A percentile compares a stretch with the other conserved stretches of the same genome.
These are phyloP conservation scores for Wickerhamiella cacticola DNA, from an alignment of 805 yeast genomes.

Conservation along the genomic window DNA sequence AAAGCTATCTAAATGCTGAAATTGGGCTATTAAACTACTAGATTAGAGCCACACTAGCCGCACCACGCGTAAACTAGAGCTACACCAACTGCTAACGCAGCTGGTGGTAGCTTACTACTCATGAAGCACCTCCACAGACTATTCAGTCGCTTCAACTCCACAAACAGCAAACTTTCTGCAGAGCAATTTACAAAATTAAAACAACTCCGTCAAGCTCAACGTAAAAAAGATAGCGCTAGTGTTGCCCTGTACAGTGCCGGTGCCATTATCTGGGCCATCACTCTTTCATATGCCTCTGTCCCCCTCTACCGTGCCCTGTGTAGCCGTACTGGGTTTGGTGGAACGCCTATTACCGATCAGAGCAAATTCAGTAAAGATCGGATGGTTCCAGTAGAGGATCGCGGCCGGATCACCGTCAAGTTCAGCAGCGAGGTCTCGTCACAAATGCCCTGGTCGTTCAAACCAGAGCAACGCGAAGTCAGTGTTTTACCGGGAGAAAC, in stretches of 20 bases:
- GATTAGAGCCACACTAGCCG: too few relatives aligned
- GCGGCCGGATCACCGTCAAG: conserved; percentile 65
- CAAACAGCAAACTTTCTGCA: background rate
- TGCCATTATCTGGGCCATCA: conserved; percentile 26
- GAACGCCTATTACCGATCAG: conserved; percentile 81
- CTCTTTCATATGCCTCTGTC: conserved; percentile 77
- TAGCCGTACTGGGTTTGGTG: conserved; percentile 92
- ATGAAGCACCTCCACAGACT: background rate
- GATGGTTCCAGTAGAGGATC: conserved; percentile 75
- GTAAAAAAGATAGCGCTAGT: background rate
- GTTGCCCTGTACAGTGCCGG: conserved; percentile 22
- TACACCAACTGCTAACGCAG: too few relatives aligned
- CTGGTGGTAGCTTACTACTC: background rate
- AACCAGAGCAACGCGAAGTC: conserved; percentile 90
- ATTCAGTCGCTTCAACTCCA: background rate
- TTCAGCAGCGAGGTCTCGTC: conserved; percentile 90
- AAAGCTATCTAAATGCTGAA: too few relatives aligned
- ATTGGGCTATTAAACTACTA: too few relatives aligned
- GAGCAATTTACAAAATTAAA: background rate
- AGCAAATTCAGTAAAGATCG: conserved; percentile 75
- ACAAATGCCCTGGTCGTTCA: conserved; percentile 85
- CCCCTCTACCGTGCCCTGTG: conserved; percentile 87
- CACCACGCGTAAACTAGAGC: too few relatives aligned
- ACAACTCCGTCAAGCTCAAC: background rate
- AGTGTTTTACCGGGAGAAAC: conserved; percentile 94